phyloP scores from a whole-genome alignment of 2,329 filamentous ascomycete genomes.

The Diplodia scrobiculata region DNA sequence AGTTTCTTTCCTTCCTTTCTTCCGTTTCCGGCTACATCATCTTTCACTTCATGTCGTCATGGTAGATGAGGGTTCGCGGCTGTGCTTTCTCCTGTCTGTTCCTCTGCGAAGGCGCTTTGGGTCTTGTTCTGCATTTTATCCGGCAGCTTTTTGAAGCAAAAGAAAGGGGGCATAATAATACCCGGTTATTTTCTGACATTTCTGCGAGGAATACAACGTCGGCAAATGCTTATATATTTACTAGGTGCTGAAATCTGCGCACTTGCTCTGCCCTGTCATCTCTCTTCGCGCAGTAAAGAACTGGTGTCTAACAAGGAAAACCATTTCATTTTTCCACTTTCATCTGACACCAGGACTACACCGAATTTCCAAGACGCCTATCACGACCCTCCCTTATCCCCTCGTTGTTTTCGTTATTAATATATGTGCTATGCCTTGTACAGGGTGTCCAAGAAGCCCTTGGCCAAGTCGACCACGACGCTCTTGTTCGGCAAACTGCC shows the following conservation, averaged over 20 bases:
- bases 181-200: background rate
- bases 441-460: constrained; percentile 86
- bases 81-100: background rate
- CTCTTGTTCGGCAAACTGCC: constrained; percentile 95
- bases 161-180: background rate
- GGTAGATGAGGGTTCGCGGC: background rate
- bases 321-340: background rate
- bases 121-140: background rate
- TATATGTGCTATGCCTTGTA: constrained; percentile 71
- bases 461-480: constrained; percentile 86
- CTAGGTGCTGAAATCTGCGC: background rate
- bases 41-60: background rate
- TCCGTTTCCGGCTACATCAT: background rate
- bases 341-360: background rate
- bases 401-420: background rate
- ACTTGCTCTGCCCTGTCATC: background rate
- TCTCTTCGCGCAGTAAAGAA: background rate
- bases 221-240: background rate
- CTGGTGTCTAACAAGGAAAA: background rate
- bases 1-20: background rate
- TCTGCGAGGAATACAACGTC: background rate
- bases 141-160: background rate
- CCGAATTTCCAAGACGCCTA: background rate
- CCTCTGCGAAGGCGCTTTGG: background rate
- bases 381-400: background rate